Evolutionary conservation across 108 stramenopile species (phyloP).

Genomic region (Cylindrotheca closterium): DNA sequence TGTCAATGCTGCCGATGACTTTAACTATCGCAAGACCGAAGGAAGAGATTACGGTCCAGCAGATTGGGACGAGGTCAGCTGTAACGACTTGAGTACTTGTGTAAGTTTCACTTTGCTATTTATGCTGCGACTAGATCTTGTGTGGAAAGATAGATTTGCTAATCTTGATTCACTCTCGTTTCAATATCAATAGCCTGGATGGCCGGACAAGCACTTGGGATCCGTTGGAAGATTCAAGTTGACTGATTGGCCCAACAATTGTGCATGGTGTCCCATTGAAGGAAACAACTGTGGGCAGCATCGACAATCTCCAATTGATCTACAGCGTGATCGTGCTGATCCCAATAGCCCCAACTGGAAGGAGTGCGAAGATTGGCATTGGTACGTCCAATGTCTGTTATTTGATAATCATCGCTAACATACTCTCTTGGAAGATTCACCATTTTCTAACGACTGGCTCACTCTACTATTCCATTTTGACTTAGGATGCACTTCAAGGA

Average conservation of each 20-base stretch:
- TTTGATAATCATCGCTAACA: too few relatives aligned
- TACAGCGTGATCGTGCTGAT: conserved; percentile 55
- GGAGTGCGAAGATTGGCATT: conserved; percentile 46
- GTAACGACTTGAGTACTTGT: conserved; percentile 40
- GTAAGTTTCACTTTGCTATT: conserved; percentile 26
- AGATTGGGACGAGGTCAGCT: conserved; percentile 48
- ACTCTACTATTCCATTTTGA: not conserved
- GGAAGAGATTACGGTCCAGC: conserved; percentile 45
- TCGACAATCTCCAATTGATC: conserved; percentile 61
- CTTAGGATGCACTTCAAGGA: conserved; percentile 39
- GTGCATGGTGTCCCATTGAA: conserved; percentile 39
- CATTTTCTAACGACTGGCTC: not conserved
- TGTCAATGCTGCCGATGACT: conserved; percentile 17
- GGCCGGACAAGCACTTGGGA: conserved; percentile 38
- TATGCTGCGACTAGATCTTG: not conserved
- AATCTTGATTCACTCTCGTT: not conserved
- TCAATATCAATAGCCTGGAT: conserved; percentile 31
- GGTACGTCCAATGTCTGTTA: conserved; percentile 26
- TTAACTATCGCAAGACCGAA: conserved; percentile 31
- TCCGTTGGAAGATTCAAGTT: conserved; percentile 33
- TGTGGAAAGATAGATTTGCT: not conserved
- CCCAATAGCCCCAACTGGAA: conserved; percentile 18
- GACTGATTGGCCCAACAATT: conserved; percentile 23
- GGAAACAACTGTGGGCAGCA: conserved; percentile 31
- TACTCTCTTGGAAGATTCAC: not conserved